A percentile compares a stretch with the other conserved stretches of the same genome.
phyloP scores from a whole-genome alignment of 805 yeast genomes.

The Cephaloascus albidus region DNA sequence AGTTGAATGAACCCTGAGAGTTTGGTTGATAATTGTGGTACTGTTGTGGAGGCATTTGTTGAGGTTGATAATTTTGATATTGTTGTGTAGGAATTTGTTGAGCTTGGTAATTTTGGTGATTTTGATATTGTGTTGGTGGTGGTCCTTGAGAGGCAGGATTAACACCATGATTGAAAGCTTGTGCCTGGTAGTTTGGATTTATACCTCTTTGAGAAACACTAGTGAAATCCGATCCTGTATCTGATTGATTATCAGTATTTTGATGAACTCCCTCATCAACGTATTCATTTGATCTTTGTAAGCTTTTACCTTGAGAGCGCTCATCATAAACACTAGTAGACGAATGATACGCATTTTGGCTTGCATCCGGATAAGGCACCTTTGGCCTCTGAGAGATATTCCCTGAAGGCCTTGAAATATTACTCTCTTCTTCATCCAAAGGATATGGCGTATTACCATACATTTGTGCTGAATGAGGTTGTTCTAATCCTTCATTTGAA shows the following conservation, averaged over 20 bases:
- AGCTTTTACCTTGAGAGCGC: background rate
- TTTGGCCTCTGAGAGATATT: background rate
- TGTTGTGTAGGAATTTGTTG: slow-evolving; percentile 9
- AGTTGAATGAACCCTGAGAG: too few relatives aligned
- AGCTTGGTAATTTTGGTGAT: slow-evolving; percentile 9
- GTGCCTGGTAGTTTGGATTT: slow-evolving; percentile 41
- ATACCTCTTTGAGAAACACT: slow-evolving; percentile 72
- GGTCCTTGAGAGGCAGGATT: slow-evolving; percentile 11
- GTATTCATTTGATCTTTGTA: slow-evolving; percentile 22
- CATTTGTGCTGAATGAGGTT: background rate
- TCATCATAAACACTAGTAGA: background rate
- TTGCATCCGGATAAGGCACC: background rate
- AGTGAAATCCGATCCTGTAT: slow-evolving; percentile 57
- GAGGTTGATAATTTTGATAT: slow-evolving; percentile 6
- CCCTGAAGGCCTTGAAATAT: background rate
- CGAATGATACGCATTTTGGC: background rate
- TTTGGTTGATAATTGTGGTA: slow-evolving; percentile 3
- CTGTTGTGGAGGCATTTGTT: slow-evolving; percentile 4
- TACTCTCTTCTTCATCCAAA: background rate
- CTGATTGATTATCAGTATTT: slow-evolving; percentile 17
- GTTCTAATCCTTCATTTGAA: too few relatives aligned
- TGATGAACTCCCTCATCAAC: slow-evolving; percentile 14
- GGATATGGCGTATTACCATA: slow-evolving; percentile 26
- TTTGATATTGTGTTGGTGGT: slow-evolving; percentile 3
- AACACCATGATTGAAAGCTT: slow-evolving; percentile 15